Base-by-base conservation (phyloP, 495 filamentous ascomycete genomes). In the Penicillium riverlandense region DNA sequence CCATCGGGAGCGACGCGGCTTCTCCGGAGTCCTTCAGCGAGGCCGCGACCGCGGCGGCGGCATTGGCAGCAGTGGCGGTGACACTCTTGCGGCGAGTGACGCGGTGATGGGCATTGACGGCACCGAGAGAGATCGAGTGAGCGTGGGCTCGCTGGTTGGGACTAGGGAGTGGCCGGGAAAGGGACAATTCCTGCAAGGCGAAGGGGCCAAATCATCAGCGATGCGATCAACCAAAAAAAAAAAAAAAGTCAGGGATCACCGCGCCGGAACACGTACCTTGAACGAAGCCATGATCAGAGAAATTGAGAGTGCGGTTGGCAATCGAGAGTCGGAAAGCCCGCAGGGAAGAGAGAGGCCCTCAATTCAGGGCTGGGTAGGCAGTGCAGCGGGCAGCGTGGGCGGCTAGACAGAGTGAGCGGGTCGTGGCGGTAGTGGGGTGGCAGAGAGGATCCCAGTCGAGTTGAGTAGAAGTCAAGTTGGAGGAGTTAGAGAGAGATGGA, bases 41-140 rank as follows among this genome's bases (percentile, higher is more conserved):
- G 29, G 85, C 86, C 29, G 85, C 82, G 44, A 86, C 72, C n/a
- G 76, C 80, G 12, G 86, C 86, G 13, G 80, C 84, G 11, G 84
- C 80, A 65, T 87, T 92, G 58, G 80, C 76, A 28, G 78, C 76
- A 27, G 78, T 83, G 41, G 86, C 88, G 50, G 90, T 82, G 67
- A 82, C 89, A 67, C 90, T 96, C 79, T 97, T 98, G 44, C 92
- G 78, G 49, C 92, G 87, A 47, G 86, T 90, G 48, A 98, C 80
- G 42, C 92, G 87, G 63, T 95, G 84, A 60, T 76, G 79, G 54
- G 82, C 61, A 66, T 88, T 91, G 66, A 88, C 75, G 32, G 88
- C 80, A 54, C 87, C 83, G 48, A 87, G 67, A 35, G 88, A 87
- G 41, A 88, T 71, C 11, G 86, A 91, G 61, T 94, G 85, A 12